Percentiles rank a stretch among this genome's conserved stretches.
These are phyloP conservation scores for Trichoderma sp. DNA, from an alignment of 2,329 filamentous ascomycete species.

Conservation along the genomic window DNA sequence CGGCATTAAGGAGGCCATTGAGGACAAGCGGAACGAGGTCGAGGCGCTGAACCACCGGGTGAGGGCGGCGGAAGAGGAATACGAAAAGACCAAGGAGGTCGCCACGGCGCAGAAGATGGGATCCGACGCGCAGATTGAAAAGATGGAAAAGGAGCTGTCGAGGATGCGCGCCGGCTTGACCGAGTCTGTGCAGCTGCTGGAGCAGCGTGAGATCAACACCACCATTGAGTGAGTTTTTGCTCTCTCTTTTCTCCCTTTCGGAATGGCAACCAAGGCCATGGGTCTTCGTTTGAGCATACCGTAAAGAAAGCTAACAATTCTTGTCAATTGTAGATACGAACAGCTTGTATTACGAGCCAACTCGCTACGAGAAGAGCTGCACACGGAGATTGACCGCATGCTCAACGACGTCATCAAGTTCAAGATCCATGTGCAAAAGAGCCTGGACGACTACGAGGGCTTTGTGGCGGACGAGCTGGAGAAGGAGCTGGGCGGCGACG, in stretches of 20 bases:
- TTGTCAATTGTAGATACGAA: constrained; percentile 69
- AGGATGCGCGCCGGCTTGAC: constrained; percentile 83
- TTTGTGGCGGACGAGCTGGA: constrained; percentile 95
- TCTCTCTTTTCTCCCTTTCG: not conserved
- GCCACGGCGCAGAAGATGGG: constrained; percentile 85
- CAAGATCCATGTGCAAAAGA: constrained; percentile 95
- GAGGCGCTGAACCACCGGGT: constrained; percentile 88
- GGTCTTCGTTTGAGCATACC: not conserved
- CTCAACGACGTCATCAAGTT: constrained; percentile 97
- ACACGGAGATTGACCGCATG: constrained; percentile 94
- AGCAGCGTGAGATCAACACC: constrained; percentile 94
- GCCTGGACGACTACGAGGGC: constrained; percentile 88
- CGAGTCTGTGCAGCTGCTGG: constrained; percentile 87
- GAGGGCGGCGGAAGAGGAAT: constrained; percentile 86
- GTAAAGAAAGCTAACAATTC: not conserved
- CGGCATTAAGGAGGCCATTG: constrained; percentile 93
- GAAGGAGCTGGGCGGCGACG: constrained; percentile 72
- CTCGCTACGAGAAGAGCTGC: constrained; percentile 89
- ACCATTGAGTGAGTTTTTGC: constrained; percentile 81
- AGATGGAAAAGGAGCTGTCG: constrained; percentile 97
- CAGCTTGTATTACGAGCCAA: constrained; percentile 85
- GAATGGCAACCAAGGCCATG: too few species aligned
- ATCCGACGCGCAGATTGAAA: constrained; percentile 92
- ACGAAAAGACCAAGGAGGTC: constrained; percentile 87
- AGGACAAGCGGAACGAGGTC: constrained; percentile 91